A percentile compares a stretch with the other conserved stretches of the same genome.
These are phyloP conservation scores for Trametes cinnabarina DNA, from an alignment of 768 basidiomycete species.

Conservation along the genomic window DNA sequence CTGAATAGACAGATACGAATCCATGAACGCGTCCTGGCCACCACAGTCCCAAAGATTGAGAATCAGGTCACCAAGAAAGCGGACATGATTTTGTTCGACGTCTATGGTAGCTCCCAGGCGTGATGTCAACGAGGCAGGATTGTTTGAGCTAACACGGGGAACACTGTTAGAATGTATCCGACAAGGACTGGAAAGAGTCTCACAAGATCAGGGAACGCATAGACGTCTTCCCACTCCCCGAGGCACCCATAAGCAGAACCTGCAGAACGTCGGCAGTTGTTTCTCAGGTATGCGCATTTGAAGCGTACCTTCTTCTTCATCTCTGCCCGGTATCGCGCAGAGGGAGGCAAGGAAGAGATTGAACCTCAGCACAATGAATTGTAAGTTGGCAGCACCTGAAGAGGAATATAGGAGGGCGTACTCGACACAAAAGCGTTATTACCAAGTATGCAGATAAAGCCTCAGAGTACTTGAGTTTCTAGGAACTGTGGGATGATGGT, in stretches of 20 bases:
- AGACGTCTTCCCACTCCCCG: slow-evolving; percentile 91
- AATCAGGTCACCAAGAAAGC: slow-evolving; percentile 93
- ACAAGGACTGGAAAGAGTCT: slow-evolving; percentile 33
- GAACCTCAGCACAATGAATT: background rate
- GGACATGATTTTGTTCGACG: slow-evolving; percentile 96
- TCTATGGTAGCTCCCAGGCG: slow-evolving; percentile 96
- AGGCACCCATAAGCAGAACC: slow-evolving; percentile 98
- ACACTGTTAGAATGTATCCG: slow-evolving; percentile 3
- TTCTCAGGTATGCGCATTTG: background rate
- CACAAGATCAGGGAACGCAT: slow-evolving; percentile 99
- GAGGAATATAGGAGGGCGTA: too few species aligned
- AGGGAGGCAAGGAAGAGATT: background rate
- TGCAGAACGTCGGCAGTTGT: slow-evolving; percentile 30
- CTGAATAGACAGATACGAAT: slow-evolving; percentile 90
- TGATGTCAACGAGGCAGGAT: slow-evolving; percentile 87
- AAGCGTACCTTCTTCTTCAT: slow-evolving; percentile 63
- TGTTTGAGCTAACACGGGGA: slow-evolving; percentile 69
- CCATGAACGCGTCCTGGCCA: slow-evolving; percentile 97
- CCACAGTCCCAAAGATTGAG: slow-evolving; percentile 99
- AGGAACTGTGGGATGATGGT: background rate
- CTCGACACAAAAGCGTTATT: background rate
- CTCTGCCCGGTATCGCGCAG: background rate
- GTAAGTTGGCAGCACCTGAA: too few species aligned
- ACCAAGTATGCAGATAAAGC: background rate
- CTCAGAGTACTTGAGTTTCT: background rate